A percentile compares a stretch with the other conserved stretches of the same genome.
Conservation (phyloP, 257 asterid genomes). For the Nicotiana attenuata region DNA sequence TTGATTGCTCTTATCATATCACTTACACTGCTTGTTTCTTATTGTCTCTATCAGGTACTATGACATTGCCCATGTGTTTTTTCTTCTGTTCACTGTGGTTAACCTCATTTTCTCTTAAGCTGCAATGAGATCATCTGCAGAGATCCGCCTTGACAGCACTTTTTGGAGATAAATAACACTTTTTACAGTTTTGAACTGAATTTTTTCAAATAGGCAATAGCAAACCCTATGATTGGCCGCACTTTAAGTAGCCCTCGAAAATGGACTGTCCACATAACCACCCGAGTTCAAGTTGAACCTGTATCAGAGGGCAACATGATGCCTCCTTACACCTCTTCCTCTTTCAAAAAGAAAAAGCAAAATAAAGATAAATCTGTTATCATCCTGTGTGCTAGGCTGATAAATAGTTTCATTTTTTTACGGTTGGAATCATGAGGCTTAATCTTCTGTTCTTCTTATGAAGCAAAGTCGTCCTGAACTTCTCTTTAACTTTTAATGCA, state of each 20-base stretch:
- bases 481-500: conserved; percentile 23
- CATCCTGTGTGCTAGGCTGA: background rate
- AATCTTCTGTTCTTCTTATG: background rate
- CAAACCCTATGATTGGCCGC: background rate
- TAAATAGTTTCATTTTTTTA: background rate
- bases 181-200: background rate
- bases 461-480: background rate
- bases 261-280: background rate
- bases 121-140: background rate
- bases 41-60: conserved; percentile 82
- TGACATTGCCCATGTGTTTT: background rate
- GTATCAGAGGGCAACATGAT: background rate
- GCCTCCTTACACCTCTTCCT: background rate
- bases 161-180: background rate
- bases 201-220: background rate
- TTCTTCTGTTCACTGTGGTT: background rate
- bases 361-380: background rate
- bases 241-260: background rate
- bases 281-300: background rate
- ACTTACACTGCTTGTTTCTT: conserved; percentile 49
- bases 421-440: background rate
- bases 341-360: background rate
- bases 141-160: background rate
- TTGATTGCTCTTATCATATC: conserved; percentile 69
- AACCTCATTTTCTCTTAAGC: background rate